A percentile compares a stretch with the other conserved stretches of the same genome.
Evolutionary conservation across 2,329 filamentous ascomycete species (phyloP).

Genomic region (Knufia fluminis): DNA sequence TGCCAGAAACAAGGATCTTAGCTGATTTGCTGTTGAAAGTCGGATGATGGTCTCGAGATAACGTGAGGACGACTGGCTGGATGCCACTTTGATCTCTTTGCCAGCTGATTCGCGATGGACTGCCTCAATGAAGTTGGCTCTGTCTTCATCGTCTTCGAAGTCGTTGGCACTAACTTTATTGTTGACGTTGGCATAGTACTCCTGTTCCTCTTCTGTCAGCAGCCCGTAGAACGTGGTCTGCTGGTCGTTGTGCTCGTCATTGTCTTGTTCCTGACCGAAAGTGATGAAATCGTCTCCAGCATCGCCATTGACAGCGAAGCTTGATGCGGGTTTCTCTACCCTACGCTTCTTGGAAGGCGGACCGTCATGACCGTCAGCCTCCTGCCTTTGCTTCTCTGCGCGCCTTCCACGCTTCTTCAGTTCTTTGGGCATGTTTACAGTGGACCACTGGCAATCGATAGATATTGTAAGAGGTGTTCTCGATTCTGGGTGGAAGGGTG

Average conservation of each 20-base stretch:
- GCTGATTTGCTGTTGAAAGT: conserved; percentile 65
- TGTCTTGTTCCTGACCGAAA: conserved; percentile 24
- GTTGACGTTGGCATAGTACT: conserved; percentile 87
- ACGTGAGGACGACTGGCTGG: conserved; percentile 88
- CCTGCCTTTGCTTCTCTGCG: conserved; percentile 29
- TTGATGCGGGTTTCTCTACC: conserved; percentile 21
- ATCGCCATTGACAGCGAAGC: conserved; percentile 15
- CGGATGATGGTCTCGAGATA: conserved; percentile 86
- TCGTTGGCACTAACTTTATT: conserved; percentile 83
- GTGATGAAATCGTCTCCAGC: conserved; percentile 33
- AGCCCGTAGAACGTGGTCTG: conserved; percentile 84
- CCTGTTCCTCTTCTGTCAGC: conserved; percentile 84
- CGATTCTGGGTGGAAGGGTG: too few relatives aligned
- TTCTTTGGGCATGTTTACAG: conserved; percentile 32
- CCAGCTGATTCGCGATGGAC: conserved; percentile 79
- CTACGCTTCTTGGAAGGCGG: conserved; percentile 33
- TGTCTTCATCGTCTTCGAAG: conserved; percentile 68
- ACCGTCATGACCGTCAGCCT: conserved; percentile 29
- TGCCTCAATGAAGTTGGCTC: conserved; percentile 62
- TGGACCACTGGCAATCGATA: too few relatives aligned
- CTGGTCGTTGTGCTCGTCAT: conserved; percentile 16
- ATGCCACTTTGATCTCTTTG: conserved; percentile 92
- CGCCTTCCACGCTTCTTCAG: conserved; percentile 39
- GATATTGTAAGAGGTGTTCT: too few relatives aligned
- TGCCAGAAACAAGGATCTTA: conserved; percentile 76